phyloP scores from a whole-genome alignment of 352 stramenopile genomes.

The Pythium sukuiense region DNA sequence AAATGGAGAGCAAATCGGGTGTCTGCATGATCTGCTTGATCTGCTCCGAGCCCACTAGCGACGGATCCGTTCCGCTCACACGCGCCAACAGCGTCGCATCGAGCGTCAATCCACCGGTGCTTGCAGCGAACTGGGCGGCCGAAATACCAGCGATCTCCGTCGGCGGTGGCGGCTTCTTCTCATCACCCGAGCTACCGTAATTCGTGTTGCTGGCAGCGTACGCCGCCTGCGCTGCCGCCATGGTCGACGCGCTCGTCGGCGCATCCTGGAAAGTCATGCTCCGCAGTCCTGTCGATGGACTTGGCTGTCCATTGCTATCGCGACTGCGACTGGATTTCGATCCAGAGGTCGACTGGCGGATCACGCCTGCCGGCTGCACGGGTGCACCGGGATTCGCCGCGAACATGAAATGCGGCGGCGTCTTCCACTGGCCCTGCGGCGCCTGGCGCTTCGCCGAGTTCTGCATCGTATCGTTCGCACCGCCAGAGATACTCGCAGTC shows the following conservation, averaged over 20 bases:
- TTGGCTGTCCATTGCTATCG: conserved; percentile 27
- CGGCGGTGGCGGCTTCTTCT: conserved; percentile 42
- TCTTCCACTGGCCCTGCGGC: conserved; percentile 63
- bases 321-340: conserved; percentile 7
- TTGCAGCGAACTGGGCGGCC: conserved; percentile 78
- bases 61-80: conserved; percentile 78
- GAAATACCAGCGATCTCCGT: conserved; percentile 59
- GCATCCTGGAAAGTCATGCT: conserved; percentile 65
- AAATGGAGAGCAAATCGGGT: conserved; percentile 82
- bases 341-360: neutral
- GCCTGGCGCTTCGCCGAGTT: conserved; percentile 45
- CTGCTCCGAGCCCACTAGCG: conserved; percentile 75
- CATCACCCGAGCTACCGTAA: conserved; percentile 29
- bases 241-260: conserved; percentile 3
- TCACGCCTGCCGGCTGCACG: conserved; percentile 11
- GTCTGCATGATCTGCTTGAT: conserved; percentile 89
- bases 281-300: conserved; percentile 57
- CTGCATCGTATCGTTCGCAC: conserved; percentile 20
- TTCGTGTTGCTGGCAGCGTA: conserved; percentile 23
- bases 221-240: conserved; percentile 15
- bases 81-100: conserved; percentile 76
- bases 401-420: conserved; percentile 57
- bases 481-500: conserved; percentile 26
- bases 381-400: conserved; percentile 27
- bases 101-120: conserved; percentile 74